Evolutionary conservation across 345 rosid genomes (phyloP).

Genomic region (Mallotus nudiflorus): DNA sequence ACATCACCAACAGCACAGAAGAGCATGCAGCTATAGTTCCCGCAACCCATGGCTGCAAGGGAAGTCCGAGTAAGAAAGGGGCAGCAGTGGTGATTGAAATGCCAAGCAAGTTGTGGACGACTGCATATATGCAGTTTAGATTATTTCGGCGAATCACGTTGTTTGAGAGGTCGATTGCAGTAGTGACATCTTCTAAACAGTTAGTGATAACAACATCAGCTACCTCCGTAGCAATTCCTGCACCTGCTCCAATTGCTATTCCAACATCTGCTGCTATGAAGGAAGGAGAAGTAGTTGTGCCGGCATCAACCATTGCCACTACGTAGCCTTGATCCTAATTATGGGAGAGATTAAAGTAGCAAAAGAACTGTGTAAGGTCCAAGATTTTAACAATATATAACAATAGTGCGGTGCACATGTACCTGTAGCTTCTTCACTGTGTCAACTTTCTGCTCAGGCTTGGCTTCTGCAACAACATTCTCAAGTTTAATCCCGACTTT

Average conservation of each 20-base stretch:
- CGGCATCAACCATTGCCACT: conserved; percentile 96
- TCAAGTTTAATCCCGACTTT: conserved; percentile 84
- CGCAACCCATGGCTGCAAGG: conserved; percentile 27
- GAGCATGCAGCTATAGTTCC: conserved; percentile 99
- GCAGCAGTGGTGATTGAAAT: conserved; percentile 85
- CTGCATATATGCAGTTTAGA: conserved; percentile 85
- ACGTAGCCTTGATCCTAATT: conserved; percentile 68
- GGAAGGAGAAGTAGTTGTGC: conserved; percentile 56
- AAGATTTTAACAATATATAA: no score
- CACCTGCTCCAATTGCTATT: conserved; percentile 96
- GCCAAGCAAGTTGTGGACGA: conserved; percentile 79
- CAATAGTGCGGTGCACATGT: no score
- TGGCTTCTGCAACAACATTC: conserved; percentile 81
- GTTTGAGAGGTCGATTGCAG: conserved; percentile 83
- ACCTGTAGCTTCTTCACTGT: conserved; percentile 84
- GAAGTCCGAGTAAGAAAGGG: conserved; percentile 48
- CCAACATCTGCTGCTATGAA: conserved; percentile 93
- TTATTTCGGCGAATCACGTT: conserved; percentile 76
- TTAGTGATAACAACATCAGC: conserved; percentile 89
- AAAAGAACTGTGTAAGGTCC: no score
- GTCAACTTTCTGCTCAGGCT: conserved; percentile 87
- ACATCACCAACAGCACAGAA: conserved; percentile 81
- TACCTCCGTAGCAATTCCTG: conserved; percentile 94
- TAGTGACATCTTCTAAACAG: conserved; percentile 90
- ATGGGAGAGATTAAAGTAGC: no score